Evolutionary conservation across 73 alveolate genomes (phyloP), one percentile per base, ranked within the genome.

Genomic region (Loxodes magnus): DNA sequence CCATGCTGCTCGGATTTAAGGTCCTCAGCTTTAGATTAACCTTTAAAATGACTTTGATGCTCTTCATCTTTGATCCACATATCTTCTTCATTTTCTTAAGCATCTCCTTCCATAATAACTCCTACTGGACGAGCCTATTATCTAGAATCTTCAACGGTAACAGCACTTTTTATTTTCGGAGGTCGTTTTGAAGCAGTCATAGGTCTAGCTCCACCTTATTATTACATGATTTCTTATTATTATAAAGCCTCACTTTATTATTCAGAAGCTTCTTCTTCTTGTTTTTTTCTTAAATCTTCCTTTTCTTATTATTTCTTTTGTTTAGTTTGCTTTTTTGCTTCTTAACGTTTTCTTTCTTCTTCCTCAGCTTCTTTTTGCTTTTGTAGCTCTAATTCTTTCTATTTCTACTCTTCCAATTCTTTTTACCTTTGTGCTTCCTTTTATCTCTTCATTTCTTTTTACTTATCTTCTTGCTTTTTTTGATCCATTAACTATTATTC

Each of bases 151-250:
- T 43, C 44, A 58, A 43, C 59, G 17, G 65, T 27, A 35, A 22
- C 19, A 15, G 15, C 20, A 9, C 20, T 12, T 17, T 46, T 46
- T 48, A 42, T 19, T 46, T 39, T 26, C 6, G 71, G 59, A 14
- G 71, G 71, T 58, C 59, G 35, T 28, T 43, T 37, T 16, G 46
- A 41, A 3, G 71, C 65, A 3, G 67, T 33, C n/a, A 56, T 15
- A 23, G 71, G 71, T 12, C 56, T 5, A 5, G 22, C 71, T 24
- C 41, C 50, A 21, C 30, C 65, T 7, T 56, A 55, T 21, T 56
- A 16, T n/a, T 10, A 9, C 6, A 34, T 9, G 31, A 5, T 25
- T 50, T 50, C 34, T 25, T 23, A 53, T 16, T 29, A 16, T 2
- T 29, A 35, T 34, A 23, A 37, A 4, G 17, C 16, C 3, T 41